These are phyloP conservation scores for Agrocybe praecox DNA, from an alignment of 768 basidiomycete species.

Conservation along the genomic window DNA sequence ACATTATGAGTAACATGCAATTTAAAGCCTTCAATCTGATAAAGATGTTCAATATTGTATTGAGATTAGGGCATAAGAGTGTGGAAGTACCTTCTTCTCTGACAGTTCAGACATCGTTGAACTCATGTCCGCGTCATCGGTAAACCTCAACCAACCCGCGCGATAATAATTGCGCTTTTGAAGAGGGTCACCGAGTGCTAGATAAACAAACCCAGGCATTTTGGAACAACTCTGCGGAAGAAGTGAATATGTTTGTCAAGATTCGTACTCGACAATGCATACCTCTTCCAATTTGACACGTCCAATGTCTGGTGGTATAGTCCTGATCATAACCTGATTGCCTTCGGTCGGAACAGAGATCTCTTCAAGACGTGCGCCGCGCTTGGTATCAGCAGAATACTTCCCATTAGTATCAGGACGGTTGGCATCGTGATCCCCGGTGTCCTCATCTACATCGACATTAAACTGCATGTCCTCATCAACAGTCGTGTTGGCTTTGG, in stretches of 20 bases:
- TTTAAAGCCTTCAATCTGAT: conserved; percentile 92
- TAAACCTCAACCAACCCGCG: conserved; percentile 90
- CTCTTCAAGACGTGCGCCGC: conserved; percentile 69
- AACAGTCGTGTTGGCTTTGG: conserved; percentile 44
- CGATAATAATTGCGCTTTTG: conserved; percentile 95
- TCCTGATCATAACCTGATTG: conserved; percentile 93
- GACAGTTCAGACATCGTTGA: conserved; percentile 71
- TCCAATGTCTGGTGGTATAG: conserved; percentile 92
- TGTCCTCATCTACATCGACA: conserved; percentile 73
- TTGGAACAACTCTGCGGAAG: conserved; percentile 66
- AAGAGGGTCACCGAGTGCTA: conserved; percentile 89
- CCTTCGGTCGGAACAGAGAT: conserved; percentile 73
- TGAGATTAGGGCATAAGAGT: neutral
- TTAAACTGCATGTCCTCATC: conserved; percentile 81
- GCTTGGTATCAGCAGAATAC: conserved; percentile 42
- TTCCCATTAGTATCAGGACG: conserved; percentile 65
- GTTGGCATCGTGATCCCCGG: conserved; percentile 56
- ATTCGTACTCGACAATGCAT: conserved; percentile 11
- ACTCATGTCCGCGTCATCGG: conserved; percentile 82
- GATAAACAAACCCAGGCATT: conserved; percentile 82
- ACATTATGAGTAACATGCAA: conserved; percentile 85
- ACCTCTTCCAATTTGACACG: conserved; percentile 91
- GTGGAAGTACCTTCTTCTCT: conserved; percentile 74
- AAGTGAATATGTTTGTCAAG: conserved; percentile 3
- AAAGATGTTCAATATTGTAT: neutral